Evolutionary conservation across 179 eudicot species (phyloP).

Genomic region (Patellifolia procumbens): DNA sequence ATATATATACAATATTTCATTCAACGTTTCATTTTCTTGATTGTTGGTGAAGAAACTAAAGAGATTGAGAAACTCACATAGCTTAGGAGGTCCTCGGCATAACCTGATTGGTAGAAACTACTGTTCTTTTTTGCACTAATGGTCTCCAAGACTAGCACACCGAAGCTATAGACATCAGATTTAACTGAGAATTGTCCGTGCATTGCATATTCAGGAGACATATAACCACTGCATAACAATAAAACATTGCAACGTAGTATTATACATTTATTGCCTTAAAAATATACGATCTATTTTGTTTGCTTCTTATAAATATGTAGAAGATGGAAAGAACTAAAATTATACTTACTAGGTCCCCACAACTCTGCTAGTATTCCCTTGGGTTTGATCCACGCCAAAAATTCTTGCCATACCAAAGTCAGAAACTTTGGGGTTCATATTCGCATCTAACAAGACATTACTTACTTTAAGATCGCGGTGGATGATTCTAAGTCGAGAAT

Average conservation of each 20-base stretch:
- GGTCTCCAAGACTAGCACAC: slow-evolving; percentile 30
- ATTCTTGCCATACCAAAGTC: slow-evolving; percentile 54
- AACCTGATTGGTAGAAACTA: slow-evolving; percentile 29
- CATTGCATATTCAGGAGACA: slow-evolving; percentile 37
- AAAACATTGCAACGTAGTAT: not conserved
- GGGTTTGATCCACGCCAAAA: slow-evolving; percentile 36
- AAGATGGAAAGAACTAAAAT: not conserved
- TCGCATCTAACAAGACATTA: slow-evolving; percentile 35
- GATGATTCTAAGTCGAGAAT: slow-evolving; percentile 39
- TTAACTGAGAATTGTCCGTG: slow-evolving; percentile 31
- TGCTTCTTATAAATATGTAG: not conserved
- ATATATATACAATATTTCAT: not conserved
- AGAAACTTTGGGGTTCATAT: slow-evolving; percentile 42
- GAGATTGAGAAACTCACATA: slow-evolving; percentile 10
- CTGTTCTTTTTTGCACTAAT: slow-evolving; percentile 30
- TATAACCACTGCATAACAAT: slow-evolving; percentile 26
- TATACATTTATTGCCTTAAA: too few relatives aligned
- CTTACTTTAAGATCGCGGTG: slow-evolving; percentile 45
- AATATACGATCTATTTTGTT: not conserved
- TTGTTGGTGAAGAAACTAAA: too few relatives aligned
- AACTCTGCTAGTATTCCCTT: slow-evolving; percentile 37
- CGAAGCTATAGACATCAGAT: slow-evolving; percentile 37
- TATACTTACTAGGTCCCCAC: slow-evolving; percentile 47
- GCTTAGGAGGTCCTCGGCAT: slow-evolving; percentile 31
- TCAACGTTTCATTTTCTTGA: not conserved